Percentiles rank a stretch among this genome's conserved stretches.
These are phyloP conservation scores for Colletotrichum cereale DNA, from an alignment of 2,329 filamentous ascomycete genomes.

Conservation along the genomic window DNA sequence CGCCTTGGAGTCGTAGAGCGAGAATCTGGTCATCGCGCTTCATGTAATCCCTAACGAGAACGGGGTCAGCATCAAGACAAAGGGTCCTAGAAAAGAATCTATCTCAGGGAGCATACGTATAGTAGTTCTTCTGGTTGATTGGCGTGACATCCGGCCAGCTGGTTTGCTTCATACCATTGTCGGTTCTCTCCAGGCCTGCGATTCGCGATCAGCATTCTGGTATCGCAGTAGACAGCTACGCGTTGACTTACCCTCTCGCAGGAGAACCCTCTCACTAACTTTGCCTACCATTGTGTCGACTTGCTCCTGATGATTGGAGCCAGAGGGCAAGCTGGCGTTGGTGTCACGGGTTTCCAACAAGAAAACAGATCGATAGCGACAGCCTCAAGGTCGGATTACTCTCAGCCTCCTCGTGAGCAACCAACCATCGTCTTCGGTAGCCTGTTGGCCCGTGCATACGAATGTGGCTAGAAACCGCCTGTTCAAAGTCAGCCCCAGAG, in stretches of 20 bases:
- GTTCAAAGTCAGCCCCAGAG: not conserved
- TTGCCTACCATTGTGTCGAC: conserved; percentile 68
- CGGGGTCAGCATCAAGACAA: conserved; percentile 43
- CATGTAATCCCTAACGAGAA: conserved; percentile 82
- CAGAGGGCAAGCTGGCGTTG: conserved; percentile 12
- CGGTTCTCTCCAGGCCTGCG: conserved; percentile 90
- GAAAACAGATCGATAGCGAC: conserved; percentile 9
- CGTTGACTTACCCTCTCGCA: conserved; percentile 66
- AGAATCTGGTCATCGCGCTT: conserved; percentile 98
- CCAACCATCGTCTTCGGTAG: conserved; percentile 20
- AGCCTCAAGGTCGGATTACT: conserved; percentile 31
- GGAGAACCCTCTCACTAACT: conserved; percentile 74
- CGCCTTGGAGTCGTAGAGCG: conserved; percentile 86
- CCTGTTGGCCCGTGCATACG: conserved; percentile 16
- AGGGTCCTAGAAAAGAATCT: not conserved
- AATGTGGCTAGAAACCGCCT: not conserved
- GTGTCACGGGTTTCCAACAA: conserved; percentile 18
- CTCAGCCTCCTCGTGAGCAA: conserved; percentile 32
- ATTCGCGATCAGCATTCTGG: conserved; percentile 36
- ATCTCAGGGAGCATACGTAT: conserved; percentile 73
- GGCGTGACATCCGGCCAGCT: conserved; percentile 93
- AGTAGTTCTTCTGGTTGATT: conserved; percentile 99
- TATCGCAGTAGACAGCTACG: conserved; percentile 7
- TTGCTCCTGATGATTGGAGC: conserved; percentile 25
- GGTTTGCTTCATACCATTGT: conserved; percentile 97